Evolutionary conservation across 2,329 filamentous ascomycete genomes (phyloP).

Genomic region (Huntiella decipiens): DNA sequence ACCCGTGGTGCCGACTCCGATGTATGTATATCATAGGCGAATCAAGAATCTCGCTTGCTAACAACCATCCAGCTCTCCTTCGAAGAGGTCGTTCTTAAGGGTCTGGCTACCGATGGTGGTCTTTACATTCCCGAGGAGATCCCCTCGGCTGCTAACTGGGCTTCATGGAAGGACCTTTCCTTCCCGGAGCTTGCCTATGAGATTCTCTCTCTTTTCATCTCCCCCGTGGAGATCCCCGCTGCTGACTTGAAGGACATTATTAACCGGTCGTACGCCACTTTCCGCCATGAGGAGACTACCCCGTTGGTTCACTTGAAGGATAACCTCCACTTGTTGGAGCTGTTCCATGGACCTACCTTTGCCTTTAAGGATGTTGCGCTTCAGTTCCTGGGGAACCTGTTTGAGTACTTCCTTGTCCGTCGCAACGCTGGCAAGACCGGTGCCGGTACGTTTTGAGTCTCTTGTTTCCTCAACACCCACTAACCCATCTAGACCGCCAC

Average conservation of each 20-base stretch:
- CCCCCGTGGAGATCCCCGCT: slow-evolving; percentile 59
- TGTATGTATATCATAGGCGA: slow-evolving; percentile 18
- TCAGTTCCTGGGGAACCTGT: slow-evolving; percentile 91
- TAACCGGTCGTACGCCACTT: slow-evolving; percentile 70
- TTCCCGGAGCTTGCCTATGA: slow-evolving; percentile 70
- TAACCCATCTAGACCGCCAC: slow-evolving; percentile 36
- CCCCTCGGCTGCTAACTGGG: slow-evolving; percentile 44
- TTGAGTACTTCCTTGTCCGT: slow-evolving; percentile 67
- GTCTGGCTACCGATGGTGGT: slow-evolving; percentile 68
- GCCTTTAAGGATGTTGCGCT: slow-evolving; percentile 80
- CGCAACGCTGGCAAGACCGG: slow-evolving; percentile 52
- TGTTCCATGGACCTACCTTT: slow-evolving; percentile 92
- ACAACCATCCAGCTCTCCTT: slow-evolving; percentile 53
- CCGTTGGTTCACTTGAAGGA: slow-evolving; percentile 61
- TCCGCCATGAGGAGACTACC: slow-evolving; percentile 60
- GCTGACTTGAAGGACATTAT: slow-evolving; percentile 70
- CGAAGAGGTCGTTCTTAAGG: slow-evolving; percentile 78
- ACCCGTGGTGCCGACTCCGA: slow-evolving; percentile 31
- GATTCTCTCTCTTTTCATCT: slow-evolving; percentile 78
- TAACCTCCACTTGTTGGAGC: slow-evolving; percentile 71
- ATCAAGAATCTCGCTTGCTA: neutral
- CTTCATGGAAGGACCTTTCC: slow-evolving; percentile 58
- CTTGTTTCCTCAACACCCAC: neutral
- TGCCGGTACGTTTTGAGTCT: slow-evolving; percentile 20
- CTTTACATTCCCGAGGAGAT: slow-evolving; percentile 78